These are phyloP conservation scores for Vaccinium corymbosum DNA, from an alignment of 148 eudicot genomes.

Conservation along the genomic window DNA sequence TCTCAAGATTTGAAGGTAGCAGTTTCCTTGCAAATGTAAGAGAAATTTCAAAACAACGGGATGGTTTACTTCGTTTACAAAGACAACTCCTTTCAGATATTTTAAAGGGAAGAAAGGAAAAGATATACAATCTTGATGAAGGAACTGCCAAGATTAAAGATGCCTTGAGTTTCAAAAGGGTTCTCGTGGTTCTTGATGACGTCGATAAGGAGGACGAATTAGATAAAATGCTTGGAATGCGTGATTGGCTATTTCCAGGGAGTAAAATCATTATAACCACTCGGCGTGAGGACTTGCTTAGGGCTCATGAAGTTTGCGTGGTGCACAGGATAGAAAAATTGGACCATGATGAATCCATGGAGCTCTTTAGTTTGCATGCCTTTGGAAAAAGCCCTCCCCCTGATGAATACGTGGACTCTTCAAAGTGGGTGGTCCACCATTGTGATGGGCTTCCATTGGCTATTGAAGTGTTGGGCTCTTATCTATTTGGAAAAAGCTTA, in stretches of 20 bases:
- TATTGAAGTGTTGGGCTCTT: background rate
- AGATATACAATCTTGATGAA: background rate
- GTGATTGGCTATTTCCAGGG: background rate
- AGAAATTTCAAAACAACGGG: background rate
- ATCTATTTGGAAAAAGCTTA: background rate
- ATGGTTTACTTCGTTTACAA: background rate
- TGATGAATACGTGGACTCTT: background rate
- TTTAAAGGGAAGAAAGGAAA: background rate
- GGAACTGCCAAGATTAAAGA: background rate
- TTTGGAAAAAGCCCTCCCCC: background rate
- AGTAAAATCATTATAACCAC: background rate
- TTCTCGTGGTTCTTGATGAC: background rate
- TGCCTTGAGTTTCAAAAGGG: background rate
- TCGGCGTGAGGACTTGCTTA: background rate
- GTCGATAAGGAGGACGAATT: background rate
- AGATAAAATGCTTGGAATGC: background rate
- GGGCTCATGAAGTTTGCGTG: background rate
- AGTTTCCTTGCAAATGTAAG: background rate
- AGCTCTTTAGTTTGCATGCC: background rate
- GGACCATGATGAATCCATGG: background rate
- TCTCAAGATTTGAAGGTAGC: background rate
- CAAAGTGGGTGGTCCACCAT: background rate
- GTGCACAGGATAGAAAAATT: background rate
- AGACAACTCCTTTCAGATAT: background rate
- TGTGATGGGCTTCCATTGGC: background rate